Evolutionary conservation across 2,329 filamentous ascomycete genomes (phyloP).

Genomic region (Apiospora kogelbergensis): DNA sequence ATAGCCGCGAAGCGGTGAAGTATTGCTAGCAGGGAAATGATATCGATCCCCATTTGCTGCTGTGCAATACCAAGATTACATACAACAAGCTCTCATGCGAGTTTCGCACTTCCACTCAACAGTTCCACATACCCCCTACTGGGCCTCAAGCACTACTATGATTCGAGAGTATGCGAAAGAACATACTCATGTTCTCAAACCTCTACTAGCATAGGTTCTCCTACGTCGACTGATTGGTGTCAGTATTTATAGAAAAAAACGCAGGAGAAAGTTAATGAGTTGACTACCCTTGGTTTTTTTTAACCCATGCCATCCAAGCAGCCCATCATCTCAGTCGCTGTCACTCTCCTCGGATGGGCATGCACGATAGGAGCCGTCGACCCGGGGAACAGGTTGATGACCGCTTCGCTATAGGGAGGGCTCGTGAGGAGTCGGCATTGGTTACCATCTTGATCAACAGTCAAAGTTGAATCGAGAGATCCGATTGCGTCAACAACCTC

Average conservation of each 20-base stretch:
- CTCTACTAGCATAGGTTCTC: neutral
- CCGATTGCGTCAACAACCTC: neutral
- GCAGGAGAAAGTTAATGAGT: neutral
- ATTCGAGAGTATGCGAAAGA: too few species aligned
- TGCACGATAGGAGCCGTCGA: conserved; percentile 22
- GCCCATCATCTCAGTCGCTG: conserved; percentile 22
- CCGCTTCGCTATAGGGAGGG: conserved; percentile 19
- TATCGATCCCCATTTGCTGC: neutral
- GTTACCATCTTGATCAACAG: conserved; percentile 9
- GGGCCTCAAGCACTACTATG: too few species aligned
- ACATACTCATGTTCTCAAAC: neutral
- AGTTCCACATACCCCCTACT: too few species aligned
- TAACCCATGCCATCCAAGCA: neutral
- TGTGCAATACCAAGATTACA: neutral
- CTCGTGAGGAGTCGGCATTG: conserved; percentile 14
- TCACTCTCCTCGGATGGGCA: conserved; percentile 17
- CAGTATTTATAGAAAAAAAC: neutral
- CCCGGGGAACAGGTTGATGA: conserved; percentile 20
- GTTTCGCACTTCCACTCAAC: too few species aligned
- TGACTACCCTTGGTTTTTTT: neutral
- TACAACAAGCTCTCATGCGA: too few species aligned
- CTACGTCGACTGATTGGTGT: neutral
- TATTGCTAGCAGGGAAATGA: too few species aligned
- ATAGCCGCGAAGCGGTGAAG: too few species aligned
- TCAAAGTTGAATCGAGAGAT: neutral